Conservation (phyloP, 139 green algal species). For the Chlorella sp. region DNA sequence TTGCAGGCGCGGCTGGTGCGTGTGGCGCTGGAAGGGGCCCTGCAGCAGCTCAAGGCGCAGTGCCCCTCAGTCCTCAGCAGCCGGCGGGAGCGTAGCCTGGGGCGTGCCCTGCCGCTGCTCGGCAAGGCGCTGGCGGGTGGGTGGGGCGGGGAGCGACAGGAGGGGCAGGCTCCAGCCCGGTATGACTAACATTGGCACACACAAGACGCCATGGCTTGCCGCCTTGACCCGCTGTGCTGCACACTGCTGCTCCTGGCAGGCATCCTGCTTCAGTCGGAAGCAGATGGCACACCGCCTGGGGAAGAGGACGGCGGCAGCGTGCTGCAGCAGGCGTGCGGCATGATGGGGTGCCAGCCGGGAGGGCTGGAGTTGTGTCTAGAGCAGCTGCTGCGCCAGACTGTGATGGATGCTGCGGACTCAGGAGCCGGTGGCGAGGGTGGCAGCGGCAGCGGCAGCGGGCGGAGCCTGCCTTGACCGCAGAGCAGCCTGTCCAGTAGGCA, state of each 20-base stretch:
- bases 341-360: background rate
- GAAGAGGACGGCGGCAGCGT: background rate
- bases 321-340: background rate
- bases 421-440: background rate
- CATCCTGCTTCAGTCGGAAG: slow-evolving; percentile 2
- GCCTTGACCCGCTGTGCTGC: no score
- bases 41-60: slow-evolving; percentile 16
- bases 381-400: background rate
- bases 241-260: background rate
- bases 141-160: background rate
- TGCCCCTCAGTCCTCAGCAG: slow-evolving; percentile 6
- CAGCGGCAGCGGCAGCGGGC: background rate
- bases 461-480: no score
- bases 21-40: background rate
- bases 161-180: no score
- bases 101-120: slow-evolving; percentile 11
- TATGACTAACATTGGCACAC: no score
- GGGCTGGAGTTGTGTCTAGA: background rate
- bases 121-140: slow-evolving; percentile 2
- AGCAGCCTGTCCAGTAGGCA: no score
- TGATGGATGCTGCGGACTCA: background rate
- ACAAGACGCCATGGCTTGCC: no score
- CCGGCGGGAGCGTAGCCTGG: slow-evolving; percentile 26
- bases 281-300: no score
- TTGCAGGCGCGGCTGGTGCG: slow-evolving; percentile 2